phyloP scores from a whole-genome alignment of 768 basidiomycete species.

The Hygrocybe coccinea region DNA sequence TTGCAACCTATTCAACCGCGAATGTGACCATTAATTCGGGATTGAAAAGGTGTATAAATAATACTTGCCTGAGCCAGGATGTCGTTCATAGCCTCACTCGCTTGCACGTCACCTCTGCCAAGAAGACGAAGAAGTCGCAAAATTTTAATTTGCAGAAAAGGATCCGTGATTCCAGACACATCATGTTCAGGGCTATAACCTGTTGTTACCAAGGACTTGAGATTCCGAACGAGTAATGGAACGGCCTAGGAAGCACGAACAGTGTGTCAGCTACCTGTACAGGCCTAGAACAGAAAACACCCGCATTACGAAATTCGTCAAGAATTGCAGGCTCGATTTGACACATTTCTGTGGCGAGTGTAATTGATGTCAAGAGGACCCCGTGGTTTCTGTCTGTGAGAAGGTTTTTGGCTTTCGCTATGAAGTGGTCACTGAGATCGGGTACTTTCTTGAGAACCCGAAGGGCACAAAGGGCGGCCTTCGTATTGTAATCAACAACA shows the following conservation, averaged over 20 bases:
- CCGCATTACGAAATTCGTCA: conserved; percentile 86
- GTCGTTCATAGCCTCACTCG: conserved; percentile 97
- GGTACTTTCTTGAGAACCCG: conserved; percentile 95
- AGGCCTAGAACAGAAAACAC: conserved; percentile 20
- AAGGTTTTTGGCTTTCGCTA: conserved; percentile 79
- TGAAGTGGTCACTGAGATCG: conserved; percentile 91
- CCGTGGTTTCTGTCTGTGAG: conserved; percentile 96
- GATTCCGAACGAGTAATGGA: conserved; percentile 86
- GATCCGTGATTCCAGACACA: conserved; percentile 98
- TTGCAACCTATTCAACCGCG: conserved; percentile 68
- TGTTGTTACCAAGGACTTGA: conserved; percentile 91
- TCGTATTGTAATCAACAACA: not conserved
- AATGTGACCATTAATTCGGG: not conserved
- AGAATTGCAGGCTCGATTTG: conserved; percentile 65
- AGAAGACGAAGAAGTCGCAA: conserved; percentile 84
- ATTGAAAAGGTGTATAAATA: not conserved
- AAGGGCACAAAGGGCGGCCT: conserved; percentile 95
- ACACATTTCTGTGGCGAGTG: conserved; percentile 93
- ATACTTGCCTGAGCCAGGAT: conserved; percentile 80
- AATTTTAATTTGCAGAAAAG: conserved; percentile 91
- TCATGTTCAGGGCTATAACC: conserved; percentile 99
- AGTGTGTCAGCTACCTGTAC: not conserved
- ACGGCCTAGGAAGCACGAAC: conserved; percentile 56
- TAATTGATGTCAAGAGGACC: conserved; percentile 89
- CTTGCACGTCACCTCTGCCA: conserved; percentile 76